Evolutionary conservation across 2,329 filamentous ascomycete species (phyloP), one percentile per base, ranked within the genome.

Genomic region (Penicillium janthinellum): DNA sequence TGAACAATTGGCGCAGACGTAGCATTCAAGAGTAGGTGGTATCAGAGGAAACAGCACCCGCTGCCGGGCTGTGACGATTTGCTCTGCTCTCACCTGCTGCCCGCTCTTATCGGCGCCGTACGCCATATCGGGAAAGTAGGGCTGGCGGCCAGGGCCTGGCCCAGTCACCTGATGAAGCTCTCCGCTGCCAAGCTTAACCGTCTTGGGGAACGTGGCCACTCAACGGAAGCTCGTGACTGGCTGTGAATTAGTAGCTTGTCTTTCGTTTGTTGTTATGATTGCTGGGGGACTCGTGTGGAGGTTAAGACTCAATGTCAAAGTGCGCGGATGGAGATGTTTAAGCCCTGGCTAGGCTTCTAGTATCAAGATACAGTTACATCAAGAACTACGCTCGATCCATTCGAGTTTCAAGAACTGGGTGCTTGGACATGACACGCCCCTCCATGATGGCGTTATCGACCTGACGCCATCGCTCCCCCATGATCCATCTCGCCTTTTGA

Each of bases 1-100:
- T 84, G 70, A 79, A 66, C n/a, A 80, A 61, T 56, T 67, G 74
- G 53, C 78, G 79, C 59, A 84, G 73, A 48, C 66, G 65, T 28
- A 68, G 59, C 71, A 74, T 75, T 17, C 59, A 71, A 61, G 34
- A 22, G 37, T 42, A 44, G 38, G 49, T 42, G 31, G 14, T 22
- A 54, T 39, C 28, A n/a, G 31, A 54, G 15, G 41, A 39, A 47
- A 47, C 14, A 57, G 34, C 12, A 52, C 22, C 25, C 37, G 39
- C 51, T 41, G 42, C 28, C 17, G 12, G 52, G 37, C 57, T 48
- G 52, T 56, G 65, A 62, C 54, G 63, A 64, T 62, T 61, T 59
- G 60, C 61, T 60, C 44, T 42, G 54, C 60, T 64, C 63, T 62
- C 59, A 56, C 56, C 64, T 61, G 62, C 56, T 50, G 42, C 50